A percentile compares a stretch with the other conserved stretches of the same genome.
Evolutionary conservation across 202 grass and related monocot genomes (phyloP).

Genomic region (Schoenoplectus tabernaemontani): DNA sequence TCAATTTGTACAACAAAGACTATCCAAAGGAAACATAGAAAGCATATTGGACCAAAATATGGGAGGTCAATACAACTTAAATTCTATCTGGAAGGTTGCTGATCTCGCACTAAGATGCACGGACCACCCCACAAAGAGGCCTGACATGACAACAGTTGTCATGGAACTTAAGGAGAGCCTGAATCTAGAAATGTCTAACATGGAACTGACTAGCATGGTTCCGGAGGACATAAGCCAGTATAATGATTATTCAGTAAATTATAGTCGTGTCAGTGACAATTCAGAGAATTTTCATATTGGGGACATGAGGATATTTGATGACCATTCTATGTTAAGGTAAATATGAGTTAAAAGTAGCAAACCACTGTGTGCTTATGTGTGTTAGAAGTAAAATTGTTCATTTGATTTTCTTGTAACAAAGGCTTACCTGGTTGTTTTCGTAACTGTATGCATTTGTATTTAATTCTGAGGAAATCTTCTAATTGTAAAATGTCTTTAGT

Average conservation of each 20-base stretch:
- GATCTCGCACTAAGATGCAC: slow-evolving; percentile 44
- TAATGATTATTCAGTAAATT: slow-evolving; percentile 6
- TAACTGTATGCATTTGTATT: no score
- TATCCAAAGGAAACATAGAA: slow-evolving; percentile 37
- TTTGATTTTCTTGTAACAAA: no score
- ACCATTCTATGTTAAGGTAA: no score
- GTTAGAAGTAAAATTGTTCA: no score
- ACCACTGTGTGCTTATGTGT: no score
- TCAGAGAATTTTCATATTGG: neutral
- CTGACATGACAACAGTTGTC: neutral
- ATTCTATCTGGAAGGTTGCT: slow-evolving; percentile 37
- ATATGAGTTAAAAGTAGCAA: no score
- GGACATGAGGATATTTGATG: no score
- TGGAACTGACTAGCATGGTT: neutral
- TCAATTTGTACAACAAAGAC: slow-evolving; percentile 27
- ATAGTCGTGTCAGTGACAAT: neutral
- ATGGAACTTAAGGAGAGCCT: neutral
- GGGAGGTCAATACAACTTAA: slow-evolving; percentile 28
- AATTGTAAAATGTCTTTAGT: no score
- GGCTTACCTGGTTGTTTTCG: no score
- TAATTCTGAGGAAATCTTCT: no score
- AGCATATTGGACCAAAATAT: slow-evolving; percentile 26
- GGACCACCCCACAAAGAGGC: neutral
- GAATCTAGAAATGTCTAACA: slow-evolving; percentile 21
- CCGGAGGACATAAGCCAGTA: neutral